Evolutionary conservation across 177 flowering plant genomes (phyloP), one percentile per base, ranked within the genome.

Genomic region (Telopea speciosissima): DNA sequence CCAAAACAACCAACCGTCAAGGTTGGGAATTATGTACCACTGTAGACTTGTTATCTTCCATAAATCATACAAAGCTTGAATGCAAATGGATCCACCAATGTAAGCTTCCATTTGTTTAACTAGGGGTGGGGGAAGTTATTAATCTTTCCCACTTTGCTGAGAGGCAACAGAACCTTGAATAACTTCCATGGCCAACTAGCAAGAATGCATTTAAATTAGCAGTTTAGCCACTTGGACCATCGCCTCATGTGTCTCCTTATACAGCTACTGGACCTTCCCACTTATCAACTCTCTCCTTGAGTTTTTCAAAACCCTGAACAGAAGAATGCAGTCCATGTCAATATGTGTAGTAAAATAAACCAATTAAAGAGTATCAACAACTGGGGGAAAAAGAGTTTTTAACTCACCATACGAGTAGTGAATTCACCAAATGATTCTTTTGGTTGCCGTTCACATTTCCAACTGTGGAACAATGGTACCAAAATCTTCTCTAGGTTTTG

Each of bases 391-490:
- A 9, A 56, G 21, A 63, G 1, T 21, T 9, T 61, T 54, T 49
- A 42, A 42, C 86, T 85, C 68, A 95, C 99, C 85, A 89, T 58
- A 59, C 98, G 94, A 78, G 64, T 88, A 62, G 95, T 77, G 82
- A 86, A 90, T 77, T 75, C 79, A 52, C 96, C 96, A 28, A 90
- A 90, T 81, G 96, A 88, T 81, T 90, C 96, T 68, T 87, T 79
- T 31, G 74, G 68, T 63, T 77, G 80, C 22, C 92, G 79, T 64
- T 84, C 77, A 24, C 65, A 80, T 67, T 76, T 89, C 96, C 96
- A 90, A 59, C 80, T 49, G 67, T 85, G 85, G 75, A 89, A 87
- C 73, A 90, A 77, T 10, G 96, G 93, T 68, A 89, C 92, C 42
- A 90, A 80, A 70, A 88, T 88, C 66, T 86, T 89, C 77, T 90